These are phyloP conservation scores for Austroboletus novae-zelandiae DNA, from an alignment of 1,284 basidiomycete species.

Conservation along the genomic window DNA sequence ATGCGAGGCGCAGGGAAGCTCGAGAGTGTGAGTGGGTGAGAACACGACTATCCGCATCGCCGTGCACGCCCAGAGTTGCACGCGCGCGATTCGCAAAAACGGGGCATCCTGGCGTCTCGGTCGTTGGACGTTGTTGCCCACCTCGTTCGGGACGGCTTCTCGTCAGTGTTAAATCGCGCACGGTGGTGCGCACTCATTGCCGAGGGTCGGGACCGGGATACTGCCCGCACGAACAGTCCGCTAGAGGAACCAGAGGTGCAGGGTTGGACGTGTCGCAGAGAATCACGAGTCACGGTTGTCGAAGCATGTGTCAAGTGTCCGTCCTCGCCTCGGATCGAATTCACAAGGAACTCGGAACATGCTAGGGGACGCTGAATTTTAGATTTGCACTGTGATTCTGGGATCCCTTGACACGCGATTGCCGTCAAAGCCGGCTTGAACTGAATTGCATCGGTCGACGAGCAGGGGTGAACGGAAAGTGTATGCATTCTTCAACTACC, in stretches of 20 bases:
- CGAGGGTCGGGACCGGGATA: too few relatives aligned
- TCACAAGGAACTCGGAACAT: constrained; percentile 5
- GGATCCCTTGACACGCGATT: constrained; percentile 1
- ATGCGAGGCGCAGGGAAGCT: background rate
- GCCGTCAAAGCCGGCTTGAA: background rate
- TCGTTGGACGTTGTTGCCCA: too few relatives aligned
- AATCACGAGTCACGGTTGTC: constrained; percentile 6
- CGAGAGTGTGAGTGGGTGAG: too few relatives aligned
- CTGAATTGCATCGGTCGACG: background rate
- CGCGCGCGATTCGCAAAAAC: too few relatives aligned
- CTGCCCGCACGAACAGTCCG: too few relatives aligned
- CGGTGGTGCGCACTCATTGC: too few relatives aligned
- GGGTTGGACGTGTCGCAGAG: constrained; percentile 2
- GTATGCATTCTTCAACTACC: too few relatives aligned
- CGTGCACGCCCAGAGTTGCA: background rate
- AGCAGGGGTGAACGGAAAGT: background rate
- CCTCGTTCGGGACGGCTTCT: too few relatives aligned
- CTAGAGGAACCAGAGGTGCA: background rate
- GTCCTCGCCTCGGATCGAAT: constrained; percentile 22
- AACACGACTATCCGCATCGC: background rate
- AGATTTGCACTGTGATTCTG: constrained; percentile 18
- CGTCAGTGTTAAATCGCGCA: too few relatives aligned
- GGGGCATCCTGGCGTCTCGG: too few relatives aligned
- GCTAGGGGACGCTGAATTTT: background rate
- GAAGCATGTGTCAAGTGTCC: background rate